Evolutionary conservation across 345 rosid species (phyloP).

Genomic region (Acer saccharum): DNA sequence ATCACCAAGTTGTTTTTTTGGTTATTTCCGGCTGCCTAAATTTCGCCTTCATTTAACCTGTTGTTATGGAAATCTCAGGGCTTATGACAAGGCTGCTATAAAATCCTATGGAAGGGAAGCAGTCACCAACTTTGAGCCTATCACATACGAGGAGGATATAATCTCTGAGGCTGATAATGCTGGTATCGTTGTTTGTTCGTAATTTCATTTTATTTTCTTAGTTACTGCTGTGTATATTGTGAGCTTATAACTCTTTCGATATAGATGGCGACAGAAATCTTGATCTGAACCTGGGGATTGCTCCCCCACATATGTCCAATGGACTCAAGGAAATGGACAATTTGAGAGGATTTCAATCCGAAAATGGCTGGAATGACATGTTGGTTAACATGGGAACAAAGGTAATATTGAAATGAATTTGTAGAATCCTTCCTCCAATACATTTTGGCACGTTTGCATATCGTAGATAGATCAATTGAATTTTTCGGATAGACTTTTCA

Average conservation of each 20-base stretch:
- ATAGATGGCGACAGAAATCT: slow-evolving; percentile 43
- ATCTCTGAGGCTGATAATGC: slow-evolving; percentile 25
- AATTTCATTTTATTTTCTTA: not conserved
- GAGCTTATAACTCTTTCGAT: slow-evolving; percentile 14
- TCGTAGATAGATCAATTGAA: not conserved
- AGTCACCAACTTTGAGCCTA: slow-evolving; percentile 85
- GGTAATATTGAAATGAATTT: slow-evolving; percentile 23
- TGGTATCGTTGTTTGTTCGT: slow-evolving; percentile 29
- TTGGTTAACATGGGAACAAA: slow-evolving; percentile 25
- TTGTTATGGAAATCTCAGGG: slow-evolving; percentile 24
- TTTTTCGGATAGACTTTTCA: not conserved
- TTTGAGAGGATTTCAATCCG: slow-evolving; percentile 15
- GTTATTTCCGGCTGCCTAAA: not conserved
- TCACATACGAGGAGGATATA: slow-evolving; percentile 55
- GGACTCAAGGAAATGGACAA: slow-evolving; percentile 25
- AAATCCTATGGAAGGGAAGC: slow-evolving; percentile 92
- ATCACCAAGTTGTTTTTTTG: slow-evolving; percentile 17
- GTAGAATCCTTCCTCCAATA: not conserved
- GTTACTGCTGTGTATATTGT: not conserved
- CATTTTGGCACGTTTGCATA: no score
- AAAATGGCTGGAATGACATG: slow-evolving; percentile 19
- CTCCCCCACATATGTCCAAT: slow-evolving; percentile 36
- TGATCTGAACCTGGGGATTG: slow-evolving; percentile 65
- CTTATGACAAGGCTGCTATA: slow-evolving; percentile 81
- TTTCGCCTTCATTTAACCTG: not conserved